These are phyloP conservation scores for Penicillium sp. DNA, from an alignment of 2,329 filamentous ascomycete species.

Conservation along the genomic window DNA sequence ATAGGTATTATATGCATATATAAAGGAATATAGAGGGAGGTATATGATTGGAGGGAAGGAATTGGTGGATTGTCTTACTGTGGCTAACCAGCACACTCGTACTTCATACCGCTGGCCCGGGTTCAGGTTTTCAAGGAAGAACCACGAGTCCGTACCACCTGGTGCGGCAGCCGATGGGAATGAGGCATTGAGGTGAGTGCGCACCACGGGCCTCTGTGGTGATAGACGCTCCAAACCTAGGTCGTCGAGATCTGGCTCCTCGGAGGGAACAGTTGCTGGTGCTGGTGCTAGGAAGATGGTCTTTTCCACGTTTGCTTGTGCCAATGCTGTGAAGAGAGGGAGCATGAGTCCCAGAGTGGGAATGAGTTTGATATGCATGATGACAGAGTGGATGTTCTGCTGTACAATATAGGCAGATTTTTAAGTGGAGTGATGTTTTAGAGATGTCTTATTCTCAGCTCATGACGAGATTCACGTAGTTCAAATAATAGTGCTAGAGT, in stretches of 20 bases:
- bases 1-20: background rate
- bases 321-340: constrained; percentile 15
- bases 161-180: constrained; percentile 60
- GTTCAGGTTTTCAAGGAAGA: constrained; percentile 68
- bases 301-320: constrained; percentile 80
- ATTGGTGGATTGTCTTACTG: constrained; percentile 56
- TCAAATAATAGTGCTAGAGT: background rate
- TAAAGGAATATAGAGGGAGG: background rate
- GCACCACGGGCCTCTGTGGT: constrained; percentile 54
- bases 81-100: constrained; percentile 89
- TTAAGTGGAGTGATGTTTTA: background rate
- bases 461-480: background rate
- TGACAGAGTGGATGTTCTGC: background rate
- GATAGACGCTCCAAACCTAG: constrained; percentile 66
- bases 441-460: background rate
- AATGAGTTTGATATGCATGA: constrained; percentile 14
- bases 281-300: constrained; percentile 76
- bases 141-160: constrained; percentile 69
- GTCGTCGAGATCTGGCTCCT: constrained; percentile 56
- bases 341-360: constrained; percentile 15
- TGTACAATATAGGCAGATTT: background rate
- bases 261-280: constrained; percentile 54
- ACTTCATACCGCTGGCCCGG: constrained; percentile 81
- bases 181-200: constrained; percentile 63
- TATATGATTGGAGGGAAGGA: background rate